Percentiles rank a stretch among this genome's conserved stretches.
Evolutionary conservation across 1,139 yeast species (phyloP).

Genomic region (Candida neerlandica): DNA sequence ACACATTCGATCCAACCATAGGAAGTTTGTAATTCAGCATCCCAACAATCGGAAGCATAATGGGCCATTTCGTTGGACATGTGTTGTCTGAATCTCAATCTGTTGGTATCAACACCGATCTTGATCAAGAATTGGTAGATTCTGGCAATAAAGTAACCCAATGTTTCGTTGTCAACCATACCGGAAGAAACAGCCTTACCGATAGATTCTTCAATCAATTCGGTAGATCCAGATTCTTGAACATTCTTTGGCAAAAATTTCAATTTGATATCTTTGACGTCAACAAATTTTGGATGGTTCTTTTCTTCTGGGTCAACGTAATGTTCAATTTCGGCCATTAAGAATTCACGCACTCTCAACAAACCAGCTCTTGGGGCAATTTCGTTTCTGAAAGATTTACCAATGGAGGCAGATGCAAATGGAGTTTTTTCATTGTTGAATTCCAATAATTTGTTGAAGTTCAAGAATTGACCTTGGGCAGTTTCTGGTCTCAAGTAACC

Average conservation of each 20-base stretch:
- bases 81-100: slow-evolving; percentile 97
- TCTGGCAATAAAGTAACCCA: slow-evolving; percentile 95
- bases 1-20: slow-evolving; percentile 99
- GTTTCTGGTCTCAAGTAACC: slow-evolving; percentile 98
- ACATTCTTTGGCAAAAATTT: slow-evolving; percentile 81
- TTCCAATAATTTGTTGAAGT: slow-evolving; percentile 90
- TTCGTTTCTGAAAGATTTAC: slow-evolving; percentile 98
- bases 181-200: slow-evolving; percentile 90
- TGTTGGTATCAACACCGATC: slow-evolving; percentile 84
- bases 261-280: slow-evolving; percentile 72
- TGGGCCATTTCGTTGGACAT: slow-evolving; percentile 99
- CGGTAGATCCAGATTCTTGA: slow-evolving; percentile 84
- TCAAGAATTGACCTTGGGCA: slow-evolving; percentile 98
- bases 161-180: slow-evolving; percentile 93
- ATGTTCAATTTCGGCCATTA: slow-evolving; percentile 99
- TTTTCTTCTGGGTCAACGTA: slow-evolving; percentile 93
- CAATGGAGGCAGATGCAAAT: slow-evolving; percentile 97
- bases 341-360: slow-evolving; percentile 95
- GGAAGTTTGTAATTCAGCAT: slow-evolving; percentile 93
- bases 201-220: slow-evolving; percentile 61
- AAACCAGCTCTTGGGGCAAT: slow-evolving; percentile 98
- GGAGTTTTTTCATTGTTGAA: slow-evolving; percentile 97
- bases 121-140: slow-evolving; percentile 80
- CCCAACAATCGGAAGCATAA: slow-evolving; percentile 99
- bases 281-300: slow-evolving; percentile 75